phyloP scores from a whole-genome alignment of 2,329 filamentous ascomycete genomes.

The Xylariaceae sp. region DNA sequence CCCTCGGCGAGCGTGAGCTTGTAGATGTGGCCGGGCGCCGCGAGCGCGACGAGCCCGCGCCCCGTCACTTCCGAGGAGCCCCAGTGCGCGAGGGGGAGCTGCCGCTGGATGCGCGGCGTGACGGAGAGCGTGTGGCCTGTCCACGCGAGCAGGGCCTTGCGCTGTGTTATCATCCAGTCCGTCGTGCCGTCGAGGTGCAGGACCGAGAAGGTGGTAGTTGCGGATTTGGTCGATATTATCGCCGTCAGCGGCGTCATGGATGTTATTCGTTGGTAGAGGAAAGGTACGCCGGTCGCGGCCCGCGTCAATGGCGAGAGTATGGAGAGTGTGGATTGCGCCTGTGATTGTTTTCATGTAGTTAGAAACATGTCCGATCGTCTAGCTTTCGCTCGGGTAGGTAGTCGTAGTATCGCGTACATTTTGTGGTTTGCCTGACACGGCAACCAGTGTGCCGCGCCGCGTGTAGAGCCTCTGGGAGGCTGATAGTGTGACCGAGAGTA shows the following conservation, averaged over 20 bases:
- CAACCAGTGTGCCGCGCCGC: conserved; percentile 83
- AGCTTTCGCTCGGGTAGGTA: neutral
- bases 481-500: conserved; percentile 87
- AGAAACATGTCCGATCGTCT: neutral
- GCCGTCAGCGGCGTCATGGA: conserved; percentile 85
- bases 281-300: conserved; percentile 78
- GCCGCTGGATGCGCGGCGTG: conserved; percentile 67
- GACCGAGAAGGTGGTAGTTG: conserved; percentile 79
- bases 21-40: conserved; percentile 84
- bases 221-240: conserved; percentile 80
- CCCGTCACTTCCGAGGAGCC: conserved; percentile 85
- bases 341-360: conserved; percentile 2
- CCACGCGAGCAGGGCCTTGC: conserved; percentile 89
- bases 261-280: conserved; percentile 87
- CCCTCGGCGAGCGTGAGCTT: conserved; percentile 73
- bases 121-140: conserved; percentile 80
- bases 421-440: conserved; percentile 81
- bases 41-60: conserved; percentile 76
- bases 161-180: conserved; percentile 90
- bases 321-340: conserved; percentile 86
- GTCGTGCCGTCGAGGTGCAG: conserved; percentile 87
- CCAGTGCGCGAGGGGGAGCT: conserved; percentile 79
- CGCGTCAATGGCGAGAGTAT: conserved; percentile 78
- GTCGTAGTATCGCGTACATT: conserved; percentile 54
- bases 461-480: conserved; percentile 93